A percentile compares a stretch with the other conserved stretches of the same genome.
These are phyloP conservation scores for Trichomonascaceae sp. DNA, from an alignment of 1,139 yeast species.

Conservation along the genomic window DNA sequence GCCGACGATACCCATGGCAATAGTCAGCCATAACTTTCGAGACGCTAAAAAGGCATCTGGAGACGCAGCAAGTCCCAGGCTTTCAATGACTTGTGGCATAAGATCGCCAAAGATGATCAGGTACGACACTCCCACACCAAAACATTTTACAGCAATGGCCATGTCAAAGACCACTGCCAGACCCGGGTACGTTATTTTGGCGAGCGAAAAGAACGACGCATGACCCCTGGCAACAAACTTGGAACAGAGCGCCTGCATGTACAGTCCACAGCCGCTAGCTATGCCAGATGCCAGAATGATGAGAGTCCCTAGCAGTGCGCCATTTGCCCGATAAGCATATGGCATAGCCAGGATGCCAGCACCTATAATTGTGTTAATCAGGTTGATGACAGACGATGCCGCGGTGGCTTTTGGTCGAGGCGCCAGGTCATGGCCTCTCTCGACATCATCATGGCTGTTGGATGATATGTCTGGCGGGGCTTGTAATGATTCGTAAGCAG, in stretches of 20 bases:
- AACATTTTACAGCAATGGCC: constrained; percentile 82
- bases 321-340: constrained; percentile 76
- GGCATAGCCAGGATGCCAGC: constrained; percentile 95
- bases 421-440: no score
- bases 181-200: constrained; percentile 76
- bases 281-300: constrained; percentile 61
- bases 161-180: constrained; percentile 70
- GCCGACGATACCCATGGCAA: constrained; percentile 47
- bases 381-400: constrained; percentile 24
- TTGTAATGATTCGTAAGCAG: no score
- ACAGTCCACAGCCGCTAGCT: constrained; percentile 70
- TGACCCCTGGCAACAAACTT: constrained; percentile 54
- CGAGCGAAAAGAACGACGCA: constrained; percentile 77
- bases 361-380: constrained; percentile 33
- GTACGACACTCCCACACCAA: constrained; percentile 86
- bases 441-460: no score
- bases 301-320: constrained; percentile 52
- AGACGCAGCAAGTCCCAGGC: constrained; percentile 10
- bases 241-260: constrained; percentile 64
- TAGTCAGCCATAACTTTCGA: constrained; percentile 49
- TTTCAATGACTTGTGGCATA: constrained; percentile 45
- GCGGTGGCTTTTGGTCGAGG: no score
- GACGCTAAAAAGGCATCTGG: constrained; percentile 12
- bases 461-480: no score
- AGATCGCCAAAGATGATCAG: constrained; percentile 82